Evolutionary conservation across 164 flowering plant genomes (phyloP).

Genomic region (Stephania cephalantha): DNA sequence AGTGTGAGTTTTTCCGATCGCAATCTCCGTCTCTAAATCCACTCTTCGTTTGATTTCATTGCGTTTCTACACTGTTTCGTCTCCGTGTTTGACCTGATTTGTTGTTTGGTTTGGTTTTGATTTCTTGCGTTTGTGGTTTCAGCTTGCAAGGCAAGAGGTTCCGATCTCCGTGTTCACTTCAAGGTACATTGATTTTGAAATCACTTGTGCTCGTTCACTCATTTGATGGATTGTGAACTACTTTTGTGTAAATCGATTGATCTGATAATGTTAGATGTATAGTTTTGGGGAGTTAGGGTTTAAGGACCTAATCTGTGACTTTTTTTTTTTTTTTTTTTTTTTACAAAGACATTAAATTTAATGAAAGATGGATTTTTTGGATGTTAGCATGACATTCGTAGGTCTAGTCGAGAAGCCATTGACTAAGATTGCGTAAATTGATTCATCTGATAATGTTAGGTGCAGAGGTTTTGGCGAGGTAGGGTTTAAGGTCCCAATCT

Average conservation of each 20-base stretch:
- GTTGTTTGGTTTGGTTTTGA: not conserved
- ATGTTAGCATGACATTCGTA: not conserved
- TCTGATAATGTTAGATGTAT: no score
- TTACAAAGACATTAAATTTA: no score
- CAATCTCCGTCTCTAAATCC: not conserved
- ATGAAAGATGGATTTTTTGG: not conserved
- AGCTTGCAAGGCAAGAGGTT: slow-evolving; percentile 72
- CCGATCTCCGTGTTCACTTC: slow-evolving; percentile 60
- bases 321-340: no score
- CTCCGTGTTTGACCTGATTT: not conserved
- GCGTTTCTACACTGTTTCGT: no score
- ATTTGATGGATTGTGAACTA: no score
- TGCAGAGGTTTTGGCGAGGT: not conserved
- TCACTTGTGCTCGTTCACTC: no score
- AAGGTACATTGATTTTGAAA: slow-evolving; percentile 36
- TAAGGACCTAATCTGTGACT: no score
- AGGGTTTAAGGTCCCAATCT: not conserved
- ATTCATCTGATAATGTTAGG: no score
- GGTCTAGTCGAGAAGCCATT: not conserved
- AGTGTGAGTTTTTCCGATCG: slow-evolving; percentile 31
- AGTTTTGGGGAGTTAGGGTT: no score
- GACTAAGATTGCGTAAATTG: not conserved
- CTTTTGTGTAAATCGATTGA: no score
- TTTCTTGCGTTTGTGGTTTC: slow-evolving; percentile 12
- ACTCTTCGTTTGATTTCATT: not conserved